Conservation (phyloP, 495 filamentous ascomycete genomes). For the Bombardia bombarda region DNA sequence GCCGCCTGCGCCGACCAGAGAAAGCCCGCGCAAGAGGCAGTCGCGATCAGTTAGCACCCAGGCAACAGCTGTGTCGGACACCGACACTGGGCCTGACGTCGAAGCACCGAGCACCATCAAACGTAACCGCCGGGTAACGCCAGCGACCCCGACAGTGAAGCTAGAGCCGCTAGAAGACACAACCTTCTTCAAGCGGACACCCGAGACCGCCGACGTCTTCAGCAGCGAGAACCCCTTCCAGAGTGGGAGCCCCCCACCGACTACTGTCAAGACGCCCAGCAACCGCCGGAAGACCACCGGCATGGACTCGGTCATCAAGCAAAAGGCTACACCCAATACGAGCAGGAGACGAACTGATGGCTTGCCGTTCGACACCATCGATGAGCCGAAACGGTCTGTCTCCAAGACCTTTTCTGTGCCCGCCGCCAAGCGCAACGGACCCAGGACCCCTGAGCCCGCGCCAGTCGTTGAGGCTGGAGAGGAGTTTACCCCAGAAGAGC, state of each 20-base stretch:
- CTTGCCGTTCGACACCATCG: slow-evolving; percentile 13
- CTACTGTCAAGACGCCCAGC: slow-evolving; percentile 28
- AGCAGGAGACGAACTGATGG: slow-evolving; percentile 28
- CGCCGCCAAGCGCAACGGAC: slow-evolving; percentile 11
- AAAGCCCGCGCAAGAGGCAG: slow-evolving; percentile 44
- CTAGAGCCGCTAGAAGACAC: slow-evolving; percentile 31
- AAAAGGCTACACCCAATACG: slow-evolving; percentile 23
- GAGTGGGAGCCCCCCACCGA: slow-evolving; percentile 53
- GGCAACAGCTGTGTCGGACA: slow-evolving; percentile 32
- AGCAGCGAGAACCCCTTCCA: slow-evolving; percentile 92
- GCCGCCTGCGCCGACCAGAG: slow-evolving; percentile 25
- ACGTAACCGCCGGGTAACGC: slow-evolving; percentile 13
- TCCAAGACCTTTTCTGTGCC: slow-evolving; percentile 45
- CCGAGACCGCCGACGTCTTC: slow-evolving; percentile 56
- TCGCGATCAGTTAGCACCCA: slow-evolving; percentile 41
- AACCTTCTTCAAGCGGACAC: slow-evolving; percentile 34
- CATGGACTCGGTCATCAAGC: slow-evolving; percentile 12
- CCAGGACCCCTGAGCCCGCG: slow-evolving; percentile 17
- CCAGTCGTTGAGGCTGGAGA: slow-evolving; percentile 55
- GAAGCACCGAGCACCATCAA: slow-evolving; percentile 21
- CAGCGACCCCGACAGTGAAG: slow-evolving; percentile 36
- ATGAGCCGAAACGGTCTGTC: no score
- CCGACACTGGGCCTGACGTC: slow-evolving; percentile 42
- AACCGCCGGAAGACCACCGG: slow-evolving; percentile 31
- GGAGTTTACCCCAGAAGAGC: slow-evolving; percentile 90